These are phyloP conservation scores for Spiromastix sp. DNA, from an alignment of 2,329 filamentous ascomycete species.

Conservation along the genomic window DNA sequence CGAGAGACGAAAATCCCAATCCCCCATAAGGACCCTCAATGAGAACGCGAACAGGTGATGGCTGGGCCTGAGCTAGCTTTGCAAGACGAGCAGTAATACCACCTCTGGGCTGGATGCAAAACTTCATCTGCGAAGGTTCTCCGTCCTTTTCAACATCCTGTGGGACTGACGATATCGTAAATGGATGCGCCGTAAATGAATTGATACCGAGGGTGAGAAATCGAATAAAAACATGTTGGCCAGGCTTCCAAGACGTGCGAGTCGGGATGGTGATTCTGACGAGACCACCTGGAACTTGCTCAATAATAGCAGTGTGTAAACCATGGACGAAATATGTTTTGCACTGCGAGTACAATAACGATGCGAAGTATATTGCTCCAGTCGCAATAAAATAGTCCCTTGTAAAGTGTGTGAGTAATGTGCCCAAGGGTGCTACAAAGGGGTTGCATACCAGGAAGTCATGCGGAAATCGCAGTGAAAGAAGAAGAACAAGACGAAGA, in stretches of 20 bases:
- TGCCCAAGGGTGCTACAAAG: background rate
- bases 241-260: slow-evolving; percentile 38
- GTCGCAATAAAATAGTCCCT: slow-evolving; percentile 54
- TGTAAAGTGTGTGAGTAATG: slow-evolving; percentile 10
- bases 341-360: slow-evolving; percentile 36
- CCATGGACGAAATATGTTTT: slow-evolving; percentile 43
- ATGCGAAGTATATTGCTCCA: slow-evolving; percentile 41
- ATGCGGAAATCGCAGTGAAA: slow-evolving; percentile 48
- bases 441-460: slow-evolving; percentile 41
- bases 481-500: slow-evolving; percentile 50
- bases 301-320: slow-evolving; percentile 34
- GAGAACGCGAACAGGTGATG: slow-evolving; percentile 36
- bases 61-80: slow-evolving; percentile 25
- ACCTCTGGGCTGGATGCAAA: slow-evolving; percentile 41
- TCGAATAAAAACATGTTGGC: slow-evolving; percentile 47
- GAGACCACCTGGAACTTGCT: slow-evolving; percentile 30
- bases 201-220: slow-evolving; percentile 38
- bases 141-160: too few relatives aligned
- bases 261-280: slow-evolving; percentile 37
- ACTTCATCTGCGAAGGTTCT: slow-evolving; percentile 33
- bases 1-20: slow-evolving; percentile 27
- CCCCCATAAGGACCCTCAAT: slow-evolving; percentile 53
- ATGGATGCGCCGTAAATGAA: slow-evolving; percentile 41
- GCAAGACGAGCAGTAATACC: slow-evolving; percentile 42
- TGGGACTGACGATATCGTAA: slow-evolving; percentile 45